These are phyloP conservation scores for Suillus lakei DNA, from an alignment of 768 basidiomycete species.

Conservation along the genomic window DNA sequence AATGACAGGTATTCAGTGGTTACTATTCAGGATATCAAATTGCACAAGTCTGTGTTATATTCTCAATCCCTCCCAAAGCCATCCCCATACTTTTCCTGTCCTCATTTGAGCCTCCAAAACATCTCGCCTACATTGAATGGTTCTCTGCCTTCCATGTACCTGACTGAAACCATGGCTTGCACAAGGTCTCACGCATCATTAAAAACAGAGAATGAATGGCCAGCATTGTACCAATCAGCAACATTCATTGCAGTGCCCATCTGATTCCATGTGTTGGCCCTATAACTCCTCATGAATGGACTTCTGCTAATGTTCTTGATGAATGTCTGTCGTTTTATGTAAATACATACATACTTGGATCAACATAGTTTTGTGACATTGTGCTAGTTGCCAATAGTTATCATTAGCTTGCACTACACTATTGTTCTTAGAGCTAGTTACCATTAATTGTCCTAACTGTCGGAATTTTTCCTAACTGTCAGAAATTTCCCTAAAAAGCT, in stretches of 20 bases:
- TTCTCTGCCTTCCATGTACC: conserved; percentile 29
- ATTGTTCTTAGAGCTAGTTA: no score
- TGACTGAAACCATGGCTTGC: conserved; percentile 28
- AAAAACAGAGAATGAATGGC: neutral
- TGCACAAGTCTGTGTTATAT: conserved; percentile 15
- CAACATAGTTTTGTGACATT: no score
- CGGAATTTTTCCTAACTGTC: no score
- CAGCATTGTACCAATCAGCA: conserved; percentile 9
- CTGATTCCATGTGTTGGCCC: no score
- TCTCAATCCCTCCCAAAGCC: conserved; percentile 14
- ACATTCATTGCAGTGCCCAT: conserved; percentile 16
- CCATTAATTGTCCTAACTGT: no score
- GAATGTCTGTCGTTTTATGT: neutral
- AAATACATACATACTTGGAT: no score
- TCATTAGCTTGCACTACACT: no score
- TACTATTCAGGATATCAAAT: conserved; percentile 6
- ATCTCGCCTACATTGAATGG: conserved; percentile 17
- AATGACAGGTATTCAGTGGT: neutral
- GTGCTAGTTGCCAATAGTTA: no score
- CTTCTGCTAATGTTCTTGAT: no score
- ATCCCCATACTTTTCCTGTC: conserved; percentile 19
- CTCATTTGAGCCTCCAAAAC: conserved; percentile 22
- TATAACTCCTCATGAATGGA: no score
- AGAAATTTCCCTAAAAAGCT: no score
- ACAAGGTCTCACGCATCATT: conserved; percentile 28